Conservation (phyloP, 345 rosid genomes). For the Arabis alpina region DNA sequence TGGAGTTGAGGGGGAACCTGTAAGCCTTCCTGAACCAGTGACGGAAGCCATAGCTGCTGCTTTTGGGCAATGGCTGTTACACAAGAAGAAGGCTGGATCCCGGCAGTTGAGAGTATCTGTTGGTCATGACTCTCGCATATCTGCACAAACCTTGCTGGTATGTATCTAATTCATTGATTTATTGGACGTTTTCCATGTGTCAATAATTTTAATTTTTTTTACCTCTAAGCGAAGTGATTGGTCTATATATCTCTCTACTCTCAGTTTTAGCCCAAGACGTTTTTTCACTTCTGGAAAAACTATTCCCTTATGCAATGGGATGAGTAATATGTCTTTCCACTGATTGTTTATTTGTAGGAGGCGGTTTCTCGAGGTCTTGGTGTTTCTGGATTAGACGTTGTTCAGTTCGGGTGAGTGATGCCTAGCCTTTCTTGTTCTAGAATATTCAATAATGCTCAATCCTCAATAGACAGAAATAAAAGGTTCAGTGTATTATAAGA, state of each 20-base stretch:
- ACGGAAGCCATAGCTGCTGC: slow-evolving; percentile 94
- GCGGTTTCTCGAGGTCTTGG: slow-evolving; percentile 87
- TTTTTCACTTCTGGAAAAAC: background rate
- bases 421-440: slow-evolving; percentile 11
- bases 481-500: background rate
- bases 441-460: slow-evolving; percentile 9
- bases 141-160: slow-evolving; percentile 79
- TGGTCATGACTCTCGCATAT: slow-evolving; percentile 97
- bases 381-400: slow-evolving; percentile 71
- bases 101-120: slow-evolving; percentile 63
- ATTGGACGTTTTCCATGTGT: slow-evolving; percentile 3
- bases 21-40: slow-evolving; percentile 78
- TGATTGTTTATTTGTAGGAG: slow-evolving; percentile 59
- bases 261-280: background rate
- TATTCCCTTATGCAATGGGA: slow-evolving; percentile 1
- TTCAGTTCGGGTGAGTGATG: slow-evolving; percentile 84
- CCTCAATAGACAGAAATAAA: background rate
- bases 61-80: slow-evolving; percentile 84
- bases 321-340: background rate
- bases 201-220: background rate
- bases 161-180: background rate
- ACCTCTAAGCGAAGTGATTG: background rate
- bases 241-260: background rate
- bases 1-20: slow-evolving; percentile 95
- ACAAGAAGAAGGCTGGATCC: slow-evolving; percentile 64